phyloP scores from a whole-genome alignment of 2,329 filamentous ascomycete genomes.

The Pseudogymnoascus pannorum region DNA sequence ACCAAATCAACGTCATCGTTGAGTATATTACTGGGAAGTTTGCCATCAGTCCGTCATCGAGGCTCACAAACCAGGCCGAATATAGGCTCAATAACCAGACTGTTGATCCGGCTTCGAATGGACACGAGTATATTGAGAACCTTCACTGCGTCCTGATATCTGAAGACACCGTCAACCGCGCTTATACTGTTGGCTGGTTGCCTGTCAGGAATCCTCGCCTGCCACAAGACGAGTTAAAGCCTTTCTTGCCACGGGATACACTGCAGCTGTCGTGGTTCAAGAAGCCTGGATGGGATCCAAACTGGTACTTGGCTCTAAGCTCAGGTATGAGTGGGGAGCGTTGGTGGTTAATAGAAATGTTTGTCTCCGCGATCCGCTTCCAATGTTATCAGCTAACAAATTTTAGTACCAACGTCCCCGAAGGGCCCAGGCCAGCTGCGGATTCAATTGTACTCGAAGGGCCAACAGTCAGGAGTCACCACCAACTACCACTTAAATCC shows the following conservation, averaged over 20 bases:
- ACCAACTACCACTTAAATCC: slow-evolving; percentile 23
- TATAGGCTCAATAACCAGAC: slow-evolving; percentile 52
- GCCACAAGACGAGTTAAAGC: slow-evolving; percentile 48
- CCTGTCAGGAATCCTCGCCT: slow-evolving; percentile 37
- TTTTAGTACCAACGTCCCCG: slow-evolving; percentile 15
- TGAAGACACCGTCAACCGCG: slow-evolving; percentile 53
- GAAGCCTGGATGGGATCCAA: slow-evolving; percentile 60
- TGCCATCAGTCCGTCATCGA: slow-evolving; percentile 58
- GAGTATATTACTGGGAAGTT: slow-evolving; percentile 75
- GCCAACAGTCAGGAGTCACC: slow-evolving; percentile 19
- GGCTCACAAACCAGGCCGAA: slow-evolving; percentile 51
- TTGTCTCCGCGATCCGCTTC: not conserved
- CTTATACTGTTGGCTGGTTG: slow-evolving; percentile 59
- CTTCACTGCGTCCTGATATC: slow-evolving; percentile 55
- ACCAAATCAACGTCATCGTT: slow-evolving; percentile 55
- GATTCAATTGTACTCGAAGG: slow-evolving; percentile 3
- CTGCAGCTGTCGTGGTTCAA: slow-evolving; percentile 62
- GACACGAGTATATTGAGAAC: slow-evolving; percentile 49
- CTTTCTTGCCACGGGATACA: slow-evolving; percentile 52
- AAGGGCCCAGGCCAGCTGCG: slow-evolving; percentile 7
- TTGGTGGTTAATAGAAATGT: slow-evolving; percentile 67
- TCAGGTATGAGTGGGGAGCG: slow-evolving; percentile 65
- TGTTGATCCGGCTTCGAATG: slow-evolving; percentile 50
- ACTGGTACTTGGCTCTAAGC: slow-evolving; percentile 66
- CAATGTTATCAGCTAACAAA: not conserved